Evolutionary conservation across 768 basidiomycete genomes (phyloP), one percentile per base, ranked within the genome.

Genomic region (Zangia roseola): DNA sequence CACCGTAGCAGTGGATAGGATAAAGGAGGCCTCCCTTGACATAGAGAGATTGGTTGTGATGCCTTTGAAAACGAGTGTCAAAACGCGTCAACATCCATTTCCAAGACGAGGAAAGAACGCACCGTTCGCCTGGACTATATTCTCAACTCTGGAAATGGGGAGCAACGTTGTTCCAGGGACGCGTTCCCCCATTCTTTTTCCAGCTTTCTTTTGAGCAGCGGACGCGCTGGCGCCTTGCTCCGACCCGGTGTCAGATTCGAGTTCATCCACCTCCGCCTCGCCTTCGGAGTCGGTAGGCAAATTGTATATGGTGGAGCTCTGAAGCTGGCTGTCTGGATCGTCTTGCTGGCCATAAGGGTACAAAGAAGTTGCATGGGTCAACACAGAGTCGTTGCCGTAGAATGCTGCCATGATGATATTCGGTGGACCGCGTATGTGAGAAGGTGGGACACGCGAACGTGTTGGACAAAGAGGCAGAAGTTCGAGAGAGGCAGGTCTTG

Each of bases 101-200:
- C 38, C n/a, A 50, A 51, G 40, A 44, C 26, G 49, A 50, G 43
- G 47, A 38, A 40, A 13, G 37, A 37, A 70, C 77, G 40, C 64
- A 83, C 88, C 87, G 53, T 92, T 88, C 12, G 87, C 83, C 59
- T 90, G 82, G 35, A 90, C 73, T 57, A 92, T 90, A 60, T 79
- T 84, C 67, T 91, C 87, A 34, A 94, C 65, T 54, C 81, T 78
- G 33, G 77, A 66, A 30, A 79, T 71, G 14, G 90, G 89, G 28
- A 92, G 70, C 3, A 87, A 68, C 5, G 81, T 83, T 38, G 85
- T 80, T 21, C 88, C 90, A 1, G 80, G 81, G 20, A 73, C 68
- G 54, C 85, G 82, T 49, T 72, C 71, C 41, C 66, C 66, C 37
- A 54, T 40, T 45, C 56, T 58, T 58, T 63, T 65, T 31, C 61